phyloP scores from a whole-genome alignment of 164 flowering plant species.

The Aristolochia fimbriata region DNA sequence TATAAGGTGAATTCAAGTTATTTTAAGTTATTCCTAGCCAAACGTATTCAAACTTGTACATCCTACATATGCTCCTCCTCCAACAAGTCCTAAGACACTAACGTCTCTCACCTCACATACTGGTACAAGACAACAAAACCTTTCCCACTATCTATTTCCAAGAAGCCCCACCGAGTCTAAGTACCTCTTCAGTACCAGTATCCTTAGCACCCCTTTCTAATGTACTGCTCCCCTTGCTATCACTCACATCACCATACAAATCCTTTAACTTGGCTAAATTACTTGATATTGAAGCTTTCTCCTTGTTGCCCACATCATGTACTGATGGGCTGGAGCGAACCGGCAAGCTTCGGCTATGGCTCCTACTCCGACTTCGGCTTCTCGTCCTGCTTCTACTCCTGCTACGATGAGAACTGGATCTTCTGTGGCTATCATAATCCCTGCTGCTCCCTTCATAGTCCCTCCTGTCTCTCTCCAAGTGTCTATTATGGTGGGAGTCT shows the following conservation, averaged over 20 bases:
- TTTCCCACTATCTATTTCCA: slow-evolving; percentile 42
- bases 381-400: slow-evolving; percentile 52
- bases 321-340: slow-evolving; percentile 29
- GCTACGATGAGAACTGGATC: slow-evolving; percentile 27
- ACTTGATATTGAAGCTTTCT: slow-evolving; percentile 46
- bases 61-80: too few species aligned
- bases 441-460: slow-evolving; percentile 33
- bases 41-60: too few species aligned
- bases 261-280: slow-evolving; percentile 84
- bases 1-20: too few species aligned
- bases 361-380: slow-evolving; percentile 48
- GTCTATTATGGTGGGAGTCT: slow-evolving; percentile 14
- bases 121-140: too few species aligned
- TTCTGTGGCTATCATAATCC: slow-evolving; percentile 29
- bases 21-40: too few species aligned
- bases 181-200: slow-evolving; percentile 66
- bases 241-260: slow-evolving; percentile 63
- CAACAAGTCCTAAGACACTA: too few species aligned
- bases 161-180: slow-evolving; percentile 77
- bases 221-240: slow-evolving; percentile 22
- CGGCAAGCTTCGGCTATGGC: slow-evolving; percentile 35
- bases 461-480: slow-evolving; percentile 29
- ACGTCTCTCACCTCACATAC: too few species aligned
- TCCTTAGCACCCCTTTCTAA: slow-evolving; percentile 31
- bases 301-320: slow-evolving; percentile 33